Evolutionary conservation across 345 rosid genomes (phyloP), one percentile per base, ranked within the genome.

Genomic region (Laguncularia racemosa): DNA sequence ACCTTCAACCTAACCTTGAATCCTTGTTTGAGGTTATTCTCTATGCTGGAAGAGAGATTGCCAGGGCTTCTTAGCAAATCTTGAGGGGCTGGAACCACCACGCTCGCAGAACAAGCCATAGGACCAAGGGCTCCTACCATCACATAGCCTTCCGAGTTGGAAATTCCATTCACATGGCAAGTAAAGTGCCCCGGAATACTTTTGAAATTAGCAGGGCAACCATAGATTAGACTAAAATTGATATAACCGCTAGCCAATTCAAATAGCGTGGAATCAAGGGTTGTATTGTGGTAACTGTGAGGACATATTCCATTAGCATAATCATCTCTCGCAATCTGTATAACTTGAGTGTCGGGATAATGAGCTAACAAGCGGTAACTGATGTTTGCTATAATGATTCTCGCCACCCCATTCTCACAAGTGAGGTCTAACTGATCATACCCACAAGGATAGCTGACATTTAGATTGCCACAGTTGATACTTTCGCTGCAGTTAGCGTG

Each of bases 401-500:
- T 40, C 12, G 73, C 55, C 9, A 7, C 16, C 15, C 26, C 15
- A 38, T 48, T 21, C 14, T 26, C 49, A 62, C 81, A 77, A 10
- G 14, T 13, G 20, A 73, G 71, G n/a, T n/a, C n/a, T n/a, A n/a
- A n/a, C n/a, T n/a, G n/a, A n/a, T n/a, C 66, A 52, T 43, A 38
- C 57, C 81, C 75, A 14, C 81, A 77, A 13, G 40, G 40, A 33
- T 33, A 33, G 40, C 9, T 33, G 40, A 33, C 40, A 6, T 33
- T 33, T 3, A 33, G 2, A 6, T 33, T 8, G 40, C 40, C 40
- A 33, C 40, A 33, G 10, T 6, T 33, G 40, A 33, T 2, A 3
- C 7, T 8, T 2, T 1, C 6, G 40, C 40, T 33, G 9, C 40
- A 33, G 6, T 6, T 33, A 6, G 40, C 40, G 6, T 33, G 6